Evolutionary conservation across 1,139 yeast species (phyloP), one percentile per base, ranked within the genome.

Genomic region (Yamadazyma aaseri): DNA sequence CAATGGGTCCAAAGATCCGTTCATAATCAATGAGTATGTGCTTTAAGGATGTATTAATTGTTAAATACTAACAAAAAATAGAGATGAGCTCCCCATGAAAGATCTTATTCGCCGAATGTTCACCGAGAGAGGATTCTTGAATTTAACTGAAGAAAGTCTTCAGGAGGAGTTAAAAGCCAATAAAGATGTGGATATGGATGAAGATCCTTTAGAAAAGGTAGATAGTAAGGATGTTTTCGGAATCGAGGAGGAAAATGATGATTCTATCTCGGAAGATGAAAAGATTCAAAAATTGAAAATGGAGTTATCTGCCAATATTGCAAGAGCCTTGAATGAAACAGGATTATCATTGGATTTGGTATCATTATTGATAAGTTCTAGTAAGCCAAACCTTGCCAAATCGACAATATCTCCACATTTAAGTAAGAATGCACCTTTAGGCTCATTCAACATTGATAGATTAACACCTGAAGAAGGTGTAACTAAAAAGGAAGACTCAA

Each of bases 321-420:
- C 69, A 39, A 59, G 75, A 3, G 96, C 98, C 1, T 67, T 86
- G 49, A 92, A 92, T 54, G 97, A 92, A 53, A 81, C 95, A 0
- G 89, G 96, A 0, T 62, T 92, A 27, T 81, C 96, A 1, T 65
- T 90, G 39, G 98, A 92, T 52, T 86, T 90, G 47, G 83, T 90
- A 2, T 86, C 96, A 2, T 66, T 92, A 39, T 62, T 94, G 36
- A 68, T 92, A 29, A 83, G 96, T n/a, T 74, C 87, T 11, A 77
- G 79, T 9, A 73, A 92, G 41, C 96, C 96, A 2, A 84, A 85
- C 15, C 82, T 92, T 2, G 96, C 94, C 1, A 74, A 84, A 26
- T 73, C 90, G 3, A 86, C 97, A 4, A 86, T 92, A 78, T 87
- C 97, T 1, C 92, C 96, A 1, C 90, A 82, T 57, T 65, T 92